Percentiles rank a stretch among this genome's conserved stretches.
Evolutionary conservation across 2,329 filamentous ascomycete genomes (phyloP).

Genomic region (Emericellopsis atlantica): DNA sequence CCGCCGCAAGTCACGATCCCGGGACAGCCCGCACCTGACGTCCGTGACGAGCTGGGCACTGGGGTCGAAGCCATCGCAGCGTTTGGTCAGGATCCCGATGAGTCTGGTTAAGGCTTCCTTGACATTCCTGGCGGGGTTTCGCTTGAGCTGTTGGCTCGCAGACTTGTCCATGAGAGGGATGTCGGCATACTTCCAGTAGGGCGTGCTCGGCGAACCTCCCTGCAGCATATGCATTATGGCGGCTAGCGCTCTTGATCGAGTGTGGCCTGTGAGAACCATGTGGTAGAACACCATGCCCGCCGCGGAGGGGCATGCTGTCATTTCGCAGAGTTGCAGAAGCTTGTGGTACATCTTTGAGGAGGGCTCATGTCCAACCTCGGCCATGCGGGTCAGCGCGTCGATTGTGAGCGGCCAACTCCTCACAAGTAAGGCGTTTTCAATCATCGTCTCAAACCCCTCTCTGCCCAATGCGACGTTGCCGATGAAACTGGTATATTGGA

Average conservation of each 20-base stretch:
- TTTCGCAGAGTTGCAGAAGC: constrained; percentile 23
- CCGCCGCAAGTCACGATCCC: constrained; percentile 11
- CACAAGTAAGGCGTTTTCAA: constrained; percentile 25
- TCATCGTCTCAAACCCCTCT: constrained; percentile 12
- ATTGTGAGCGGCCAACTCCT: constrained; percentile 18
- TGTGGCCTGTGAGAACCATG: neutral
- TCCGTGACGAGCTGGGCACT: too few relatives aligned
- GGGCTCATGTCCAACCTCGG: constrained; percentile 9
- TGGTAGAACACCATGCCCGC: constrained; percentile 19
- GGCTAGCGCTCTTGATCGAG: too few relatives aligned
- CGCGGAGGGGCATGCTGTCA: constrained; percentile 13
- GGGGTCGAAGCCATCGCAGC: neutral
- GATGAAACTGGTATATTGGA: neutral
- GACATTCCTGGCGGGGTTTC: neutral
- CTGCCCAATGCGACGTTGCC: constrained; percentile 7
- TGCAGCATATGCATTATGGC: too few relatives aligned
- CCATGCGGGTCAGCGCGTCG: constrained; percentile 14
- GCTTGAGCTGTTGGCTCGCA: neutral
- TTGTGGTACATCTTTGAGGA: constrained; percentile 19
- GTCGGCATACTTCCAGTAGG: constrained; percentile 13
- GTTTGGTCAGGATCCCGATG: too few relatives aligned
- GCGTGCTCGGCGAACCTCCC: constrained; percentile 1
- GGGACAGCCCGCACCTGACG: too few relatives aligned
- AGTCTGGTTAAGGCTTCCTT: too few relatives aligned
- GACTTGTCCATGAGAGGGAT: constrained; percentile 5